Evolutionary conservation across 2,329 filamentous ascomycete species (phyloP), one percentile per base, ranked within the genome.

Genomic region (Raffaelea deltoideospora): DNA sequence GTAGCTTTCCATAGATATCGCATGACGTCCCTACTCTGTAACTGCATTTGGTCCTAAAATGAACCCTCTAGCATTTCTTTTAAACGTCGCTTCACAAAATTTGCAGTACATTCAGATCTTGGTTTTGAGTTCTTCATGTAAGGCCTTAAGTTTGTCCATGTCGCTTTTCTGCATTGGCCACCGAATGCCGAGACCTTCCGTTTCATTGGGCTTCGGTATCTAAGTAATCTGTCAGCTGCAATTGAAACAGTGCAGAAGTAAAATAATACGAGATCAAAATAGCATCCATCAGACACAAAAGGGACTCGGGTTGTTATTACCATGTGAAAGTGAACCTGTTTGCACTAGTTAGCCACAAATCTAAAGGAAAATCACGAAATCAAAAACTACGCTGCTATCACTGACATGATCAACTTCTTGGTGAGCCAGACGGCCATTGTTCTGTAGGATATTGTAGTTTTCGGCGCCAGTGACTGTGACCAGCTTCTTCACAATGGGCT

Each of bases 391-490:
- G n/a, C n/a, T n/a, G n/a, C n/a, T n/a, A n/a, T n/a, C n/a, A 63
- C 75, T 61, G 63, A 90, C 88, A 62, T 98, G 90, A 47, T 85
- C 80, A 43, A 98, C 88, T 45, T 80, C 67, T 63, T 96, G 90
- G 58, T 98, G 90, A 15, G 90, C 90, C 50, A 88, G 72, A 18
- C 72, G 67, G 36, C 90, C 90, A 53, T 98, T 98, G 63, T 98
- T 98, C 64, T 98, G 90, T 41, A 98, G 64, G 34, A 98, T 72
- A 53, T 98, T 98, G 67, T 85, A 98, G 57, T 96, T 72, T 35
- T 66, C 63, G 4, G 80, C 77, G 27, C 83, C 83, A 4, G 73
- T 76, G 21, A 86, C 88, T 17, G 65, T 59, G 34, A 80, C 86
- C 33, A 98, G 73, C 58, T 82, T 88, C 71, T 94, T 95, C 33